These are phyloP conservation scores for Salmacisia buchloeana DNA, from an alignment of 1,284 basidiomycete species.

Conservation along the genomic window DNA sequence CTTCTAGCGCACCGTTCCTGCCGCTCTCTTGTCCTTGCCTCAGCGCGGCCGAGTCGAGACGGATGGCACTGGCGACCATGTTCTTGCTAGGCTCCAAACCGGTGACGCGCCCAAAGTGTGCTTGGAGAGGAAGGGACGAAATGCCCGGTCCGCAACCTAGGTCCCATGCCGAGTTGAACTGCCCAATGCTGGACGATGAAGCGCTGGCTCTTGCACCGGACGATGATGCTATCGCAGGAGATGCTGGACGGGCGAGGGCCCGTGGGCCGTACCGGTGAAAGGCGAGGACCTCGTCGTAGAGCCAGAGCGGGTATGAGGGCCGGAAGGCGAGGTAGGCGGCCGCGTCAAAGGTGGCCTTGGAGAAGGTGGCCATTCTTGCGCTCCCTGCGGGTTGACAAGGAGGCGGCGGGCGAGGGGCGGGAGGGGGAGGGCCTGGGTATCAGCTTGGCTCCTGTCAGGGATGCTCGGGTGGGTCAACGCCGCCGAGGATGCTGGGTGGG, in stretches of 20 bases:
- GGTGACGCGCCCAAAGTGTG: conserved; percentile 60
- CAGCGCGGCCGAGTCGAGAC: conserved; percentile 42
- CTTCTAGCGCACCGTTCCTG: no score
- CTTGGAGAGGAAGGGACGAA: conserved; percentile 60
- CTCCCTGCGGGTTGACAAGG: neutral
- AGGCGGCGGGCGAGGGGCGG: neutral
- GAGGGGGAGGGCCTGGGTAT: conserved; percentile 2
- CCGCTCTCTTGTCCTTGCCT: no score
- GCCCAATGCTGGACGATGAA: neutral
- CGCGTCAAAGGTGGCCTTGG: conserved; percentile 26
- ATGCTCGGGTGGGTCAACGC: no score
- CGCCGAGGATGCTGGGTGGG: no score
- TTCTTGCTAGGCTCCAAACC: conserved; percentile 68
- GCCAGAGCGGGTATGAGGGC: conserved; percentile 29
- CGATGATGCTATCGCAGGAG: no score
- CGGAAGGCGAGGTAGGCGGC: conserved; percentile 32
- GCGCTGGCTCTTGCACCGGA: neutral
- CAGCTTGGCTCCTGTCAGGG: no score
- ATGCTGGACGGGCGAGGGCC: neutral
- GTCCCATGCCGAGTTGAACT: conserved; percentile 57
- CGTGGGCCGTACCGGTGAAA: conserved; percentile 18
- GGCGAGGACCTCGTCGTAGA: conserved; percentile 21
- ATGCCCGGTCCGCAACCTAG: conserved; percentile 76
- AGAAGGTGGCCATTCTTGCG: conserved; percentile 26
- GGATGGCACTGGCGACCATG: conserved; percentile 67